Evolutionary conservation across 2,329 filamentous ascomycete species (phyloP).

Genomic region (Falciphora oryzae): DNA sequence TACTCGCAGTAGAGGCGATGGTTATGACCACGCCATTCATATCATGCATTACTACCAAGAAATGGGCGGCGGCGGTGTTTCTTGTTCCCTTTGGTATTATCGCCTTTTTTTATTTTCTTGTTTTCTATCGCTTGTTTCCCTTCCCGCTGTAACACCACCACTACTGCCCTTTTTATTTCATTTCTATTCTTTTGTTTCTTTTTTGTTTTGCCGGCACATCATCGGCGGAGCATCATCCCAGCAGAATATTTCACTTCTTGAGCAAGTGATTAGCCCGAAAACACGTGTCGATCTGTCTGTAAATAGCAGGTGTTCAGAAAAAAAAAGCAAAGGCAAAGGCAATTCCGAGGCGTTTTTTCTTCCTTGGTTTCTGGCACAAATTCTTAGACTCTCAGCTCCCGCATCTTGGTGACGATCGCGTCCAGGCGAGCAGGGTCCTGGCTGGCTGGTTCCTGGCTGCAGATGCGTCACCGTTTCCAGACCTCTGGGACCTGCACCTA

Average conservation of each 20-base stretch:
- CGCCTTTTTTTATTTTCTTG: constrained; percentile 12
- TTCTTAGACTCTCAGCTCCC: not conserved
- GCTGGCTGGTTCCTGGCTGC: not conserved
- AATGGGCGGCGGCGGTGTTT: not conserved
- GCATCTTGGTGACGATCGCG: not conserved
- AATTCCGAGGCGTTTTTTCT: not conserved
- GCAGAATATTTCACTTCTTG: not conserved
- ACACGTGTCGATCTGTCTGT: not conserved
- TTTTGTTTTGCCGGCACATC: not conserved
- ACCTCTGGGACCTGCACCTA: not conserved
- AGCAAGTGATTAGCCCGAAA: not conserved
- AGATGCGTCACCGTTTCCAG: not conserved
- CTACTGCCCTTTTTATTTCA: constrained; percentile 9
- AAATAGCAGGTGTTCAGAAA: not conserved
- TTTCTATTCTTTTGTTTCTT: not conserved
- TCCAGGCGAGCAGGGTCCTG: not conserved
- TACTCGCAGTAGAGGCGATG: not conserved
- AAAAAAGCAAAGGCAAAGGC: not conserved
- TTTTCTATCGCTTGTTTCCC: constrained; percentile 8
- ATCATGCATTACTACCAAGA: not conserved
- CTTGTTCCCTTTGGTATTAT: constrained; percentile 14
- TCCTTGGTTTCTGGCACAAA: too few species aligned
- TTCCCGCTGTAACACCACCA: constrained; percentile 14
- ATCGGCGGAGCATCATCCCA: not conserved
- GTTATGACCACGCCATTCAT: not conserved